Conservation (phyloP, 371 early-diverging fungal genomes). For the Rhizopus sp. region DNA sequence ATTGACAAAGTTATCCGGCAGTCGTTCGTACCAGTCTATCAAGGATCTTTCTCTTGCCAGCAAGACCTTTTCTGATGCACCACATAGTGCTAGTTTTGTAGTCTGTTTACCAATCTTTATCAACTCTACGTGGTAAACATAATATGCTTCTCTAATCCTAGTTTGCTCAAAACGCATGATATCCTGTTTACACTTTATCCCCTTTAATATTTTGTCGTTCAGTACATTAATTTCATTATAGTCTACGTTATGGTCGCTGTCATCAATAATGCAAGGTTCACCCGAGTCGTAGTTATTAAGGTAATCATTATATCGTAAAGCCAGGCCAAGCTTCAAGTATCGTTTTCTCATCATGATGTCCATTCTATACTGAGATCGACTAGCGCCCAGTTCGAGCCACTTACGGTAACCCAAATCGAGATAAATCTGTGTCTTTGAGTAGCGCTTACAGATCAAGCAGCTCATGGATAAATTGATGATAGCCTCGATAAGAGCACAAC, state of each 20-base stretch:
- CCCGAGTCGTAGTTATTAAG: constrained; percentile 32
- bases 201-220: neutral
- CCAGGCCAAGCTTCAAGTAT: constrained; percentile 38
- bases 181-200: neutral
- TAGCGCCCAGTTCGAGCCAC: neutral
- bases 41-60: constrained; percentile 17
- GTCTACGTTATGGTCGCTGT: constrained; percentile 34
- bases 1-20: constrained; percentile 11
- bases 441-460: constrained; percentile 39
- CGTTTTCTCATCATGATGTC: constrained; percentile 30
- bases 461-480: constrained; percentile 44
- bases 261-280: constrained; percentile 33
- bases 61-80: constrained; percentile 17
- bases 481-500: constrained; percentile 41
- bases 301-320: constrained; percentile 44
- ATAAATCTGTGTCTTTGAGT: constrained; percentile 44
- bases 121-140: neutral
- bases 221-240: constrained; percentile 40
- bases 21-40: constrained; percentile 13
- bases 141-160: neutral
- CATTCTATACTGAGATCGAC: neutral
- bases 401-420: constrained; percentile 36
- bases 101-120: neutral
- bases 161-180: neutral
- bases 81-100: neutral